Conservation (phyloP, 148 eudicot genomes). For the Amaranthus palmeri region DNA sequence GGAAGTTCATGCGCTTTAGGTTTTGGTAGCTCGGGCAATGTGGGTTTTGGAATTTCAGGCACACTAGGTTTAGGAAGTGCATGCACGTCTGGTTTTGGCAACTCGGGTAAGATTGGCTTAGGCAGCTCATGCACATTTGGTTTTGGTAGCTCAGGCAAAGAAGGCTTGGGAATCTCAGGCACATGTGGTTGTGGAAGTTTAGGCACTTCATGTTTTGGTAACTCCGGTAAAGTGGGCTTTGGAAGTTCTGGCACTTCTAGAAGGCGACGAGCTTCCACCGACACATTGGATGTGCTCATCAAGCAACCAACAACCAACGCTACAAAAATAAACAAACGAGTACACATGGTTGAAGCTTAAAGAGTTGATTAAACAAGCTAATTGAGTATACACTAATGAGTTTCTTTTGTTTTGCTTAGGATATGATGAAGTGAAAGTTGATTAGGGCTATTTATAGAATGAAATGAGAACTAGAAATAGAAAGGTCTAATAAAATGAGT, state of each 20-base stretch:
- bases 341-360: neutral
- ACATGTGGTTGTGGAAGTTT: no score
- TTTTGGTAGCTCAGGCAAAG: no score
- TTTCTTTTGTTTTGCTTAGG: neutral
- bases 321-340: neutral
- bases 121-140: no score
- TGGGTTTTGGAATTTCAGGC: neutral
- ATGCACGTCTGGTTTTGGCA: neutral
- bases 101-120: neutral
- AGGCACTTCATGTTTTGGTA: no score
- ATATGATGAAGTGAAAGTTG: neutral
- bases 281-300: neutral
- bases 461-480: neutral
- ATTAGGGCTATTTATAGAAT: neutral
- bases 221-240: neutral
- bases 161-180: no score
- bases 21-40: conserved; percentile 1
- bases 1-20: neutral
- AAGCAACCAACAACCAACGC: conserved; percentile 9
- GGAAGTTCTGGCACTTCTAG: conserved; percentile 11
- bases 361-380: neutral
- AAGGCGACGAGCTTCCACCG: conserved; percentile 22
- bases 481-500: neutral
- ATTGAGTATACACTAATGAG: neutral
- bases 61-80: neutral